These are phyloP conservation scores for Hypocreales sp. DNA, from an alignment of 2,329 filamentous ascomycete species.

Conservation along the genomic window DNA sequence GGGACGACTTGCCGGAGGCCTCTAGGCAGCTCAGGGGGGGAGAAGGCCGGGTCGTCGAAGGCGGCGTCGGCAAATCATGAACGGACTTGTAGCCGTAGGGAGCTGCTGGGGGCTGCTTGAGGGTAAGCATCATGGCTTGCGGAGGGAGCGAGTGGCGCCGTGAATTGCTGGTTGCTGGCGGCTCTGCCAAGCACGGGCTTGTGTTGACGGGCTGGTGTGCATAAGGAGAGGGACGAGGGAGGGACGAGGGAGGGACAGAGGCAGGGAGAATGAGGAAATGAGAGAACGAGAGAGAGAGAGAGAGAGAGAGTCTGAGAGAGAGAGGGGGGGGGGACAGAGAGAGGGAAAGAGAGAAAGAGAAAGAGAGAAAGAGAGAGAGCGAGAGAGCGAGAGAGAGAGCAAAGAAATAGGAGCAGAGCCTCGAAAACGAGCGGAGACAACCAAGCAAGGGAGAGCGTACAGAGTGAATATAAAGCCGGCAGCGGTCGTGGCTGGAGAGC, in stretches of 20 bases:
- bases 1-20: constrained; percentile 23
- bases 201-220: constrained; percentile 5
- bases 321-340: too few relatives aligned
- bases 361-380: too few relatives aligned
- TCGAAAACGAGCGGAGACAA: not conserved
- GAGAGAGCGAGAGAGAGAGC: too few relatives aligned
- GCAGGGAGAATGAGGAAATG: too few relatives aligned
- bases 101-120: constrained; percentile 38
- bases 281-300: too few relatives aligned
- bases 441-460: constrained; percentile 4
- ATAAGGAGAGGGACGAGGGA: constrained; percentile 7
- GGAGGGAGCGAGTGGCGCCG: constrained; percentile 11
- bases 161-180: too few relatives aligned
- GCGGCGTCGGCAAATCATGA: constrained; percentile 47
- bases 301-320: too few relatives aligned
- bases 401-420: not conserved
- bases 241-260: too few relatives aligned
- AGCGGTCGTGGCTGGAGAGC: constrained; percentile 4
- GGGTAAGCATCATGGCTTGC: constrained; percentile 41
- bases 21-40: constrained; percentile 37
- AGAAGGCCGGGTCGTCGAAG: constrained; percentile 37
- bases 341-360: constrained; percentile 9
- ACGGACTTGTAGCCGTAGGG: constrained; percentile 43
- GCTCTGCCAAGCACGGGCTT: too few relatives aligned
- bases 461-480: constrained; percentile 19